Evolutionary conservation across 768 basidiomycete genomes (phyloP).

Genomic region (Leccinum rimulosum): DNA sequence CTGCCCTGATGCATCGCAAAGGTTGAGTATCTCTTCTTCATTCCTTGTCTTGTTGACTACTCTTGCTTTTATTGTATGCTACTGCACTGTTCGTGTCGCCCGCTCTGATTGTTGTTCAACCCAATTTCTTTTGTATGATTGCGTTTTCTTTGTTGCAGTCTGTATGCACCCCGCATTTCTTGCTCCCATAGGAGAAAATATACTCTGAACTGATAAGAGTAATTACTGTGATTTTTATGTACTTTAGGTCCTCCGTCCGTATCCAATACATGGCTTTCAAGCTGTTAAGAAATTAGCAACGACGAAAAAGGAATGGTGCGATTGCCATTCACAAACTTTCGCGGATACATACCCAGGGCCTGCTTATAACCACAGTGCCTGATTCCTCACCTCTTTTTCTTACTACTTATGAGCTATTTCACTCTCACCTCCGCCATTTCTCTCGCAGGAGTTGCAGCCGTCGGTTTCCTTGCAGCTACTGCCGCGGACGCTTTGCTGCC

Average conservation of each 20-base stretch:
- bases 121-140: slow-evolving; percentile 13
- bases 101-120: slow-evolving; percentile 4
- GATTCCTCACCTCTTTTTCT: not conserved
- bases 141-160: slow-evolving; percentile 6
- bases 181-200: slow-evolving; percentile 6
- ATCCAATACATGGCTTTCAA: not conserved
- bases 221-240: not conserved
- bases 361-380: not conserved
- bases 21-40: slow-evolving; percentile 10
- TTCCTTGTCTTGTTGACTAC: slow-evolving; percentile 3
- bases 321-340: not conserved
- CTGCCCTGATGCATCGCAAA: slow-evolving; percentile 27
- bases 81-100: not conserved
- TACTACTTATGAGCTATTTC: slow-evolving; percentile 35
- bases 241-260: not conserved
- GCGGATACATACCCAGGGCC: not conserved
- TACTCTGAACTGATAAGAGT: not conserved
- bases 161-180: slow-evolving; percentile 14
- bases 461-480: slow-evolving; percentile 51
- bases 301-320: no score
- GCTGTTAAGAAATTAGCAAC: not conserved
- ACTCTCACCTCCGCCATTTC: slow-evolving; percentile 63
- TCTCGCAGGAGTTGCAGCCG: slow-evolving; percentile 52
- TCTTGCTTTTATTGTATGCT: slow-evolving; percentile 4
- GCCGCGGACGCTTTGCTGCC: slow-evolving; percentile 58